Evolutionary conservation across 1,139 yeast species (phyloP).

Genomic region (Wickerhamomyces sp.): DNA sequence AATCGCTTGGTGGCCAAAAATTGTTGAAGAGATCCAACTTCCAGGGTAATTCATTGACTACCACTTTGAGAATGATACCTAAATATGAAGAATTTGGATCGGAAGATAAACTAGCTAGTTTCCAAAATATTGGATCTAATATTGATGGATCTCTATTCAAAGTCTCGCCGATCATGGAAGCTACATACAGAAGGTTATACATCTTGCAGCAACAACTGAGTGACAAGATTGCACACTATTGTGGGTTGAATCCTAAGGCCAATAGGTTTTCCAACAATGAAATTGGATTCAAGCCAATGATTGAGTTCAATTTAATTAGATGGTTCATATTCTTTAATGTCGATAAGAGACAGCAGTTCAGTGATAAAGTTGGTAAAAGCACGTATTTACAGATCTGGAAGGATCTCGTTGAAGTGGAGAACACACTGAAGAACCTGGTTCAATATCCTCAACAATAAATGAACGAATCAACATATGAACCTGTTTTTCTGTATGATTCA

Average conservation of each 20-base stretch:
- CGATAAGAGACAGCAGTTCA: conserved; percentile 49
- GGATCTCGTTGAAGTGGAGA: conserved; percentile 54
- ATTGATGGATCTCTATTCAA: conserved; percentile 75
- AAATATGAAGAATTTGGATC: conserved; percentile 29
- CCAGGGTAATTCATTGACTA: conserved; percentile 59
- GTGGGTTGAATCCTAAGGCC: conserved; percentile 79
- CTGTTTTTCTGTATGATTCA: neutral
- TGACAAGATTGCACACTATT: conserved; percentile 56
- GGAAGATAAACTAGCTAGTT: conserved; percentile 25
- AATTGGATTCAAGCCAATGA: conserved; percentile 43
- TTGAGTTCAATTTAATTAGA: conserved; percentile 56
- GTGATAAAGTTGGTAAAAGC: conserved; percentile 54
- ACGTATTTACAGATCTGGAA: conserved; percentile 61
- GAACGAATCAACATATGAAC: neutral
- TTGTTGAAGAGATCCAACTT: conserved; percentile 69
- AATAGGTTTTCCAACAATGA: conserved; percentile 53
- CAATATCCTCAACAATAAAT: neutral
- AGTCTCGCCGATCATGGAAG: conserved; percentile 73
- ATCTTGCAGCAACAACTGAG: conserved; percentile 83
- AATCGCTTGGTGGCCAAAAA: conserved; percentile 75
- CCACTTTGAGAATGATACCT: conserved; percentile 56
- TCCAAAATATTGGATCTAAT: conserved; percentile 64
- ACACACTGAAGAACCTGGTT: conserved; percentile 28
- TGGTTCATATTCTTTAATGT: conserved; percentile 52
- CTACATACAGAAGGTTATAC: conserved; percentile 73